Evolutionary conservation across 805 yeast species (phyloP), one percentile per base, ranked within the genome.

Genomic region (Hanseniaspora thailandica): DNA sequence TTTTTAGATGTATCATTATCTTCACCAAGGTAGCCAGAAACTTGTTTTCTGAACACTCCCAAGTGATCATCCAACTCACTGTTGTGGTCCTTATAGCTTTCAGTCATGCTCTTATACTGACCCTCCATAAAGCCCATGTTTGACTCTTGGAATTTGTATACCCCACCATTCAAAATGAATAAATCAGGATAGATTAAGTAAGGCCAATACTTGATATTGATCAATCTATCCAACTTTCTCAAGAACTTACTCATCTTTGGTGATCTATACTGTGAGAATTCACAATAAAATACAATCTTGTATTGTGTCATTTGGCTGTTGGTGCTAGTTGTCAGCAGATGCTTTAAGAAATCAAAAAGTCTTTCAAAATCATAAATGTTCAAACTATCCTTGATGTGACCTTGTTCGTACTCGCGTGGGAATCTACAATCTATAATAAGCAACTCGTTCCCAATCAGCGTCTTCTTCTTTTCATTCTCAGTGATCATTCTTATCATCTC

Each of bases 261-360:
- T n/a, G 97, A 96, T 55, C 98, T 74, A 63, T 83, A 86, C 5
- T 94, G 79, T 36, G 94, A 83, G 65, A 87, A 90, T 68, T 93
- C 98, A 69, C 98, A 93, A 67, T 93, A 97, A 71, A 93, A 90
- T 10, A 93, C 74, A 6, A 90, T 48, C 31, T 38, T 48, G 5
- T 22, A 15, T 13, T 41, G 28, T 5, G 19, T 8, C 9, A 47
- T 9, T 20, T 34, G 43, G 31, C 12, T 35, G 12, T 20, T 6
- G 19, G 25, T 51, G 33, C 47, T 46, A 31, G 47, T 45, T 12
- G 39, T 17, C 17, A 45, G 23, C 17, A 49, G 13, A 35, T 59
- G 57, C 10, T 56, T 57, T 17, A 59, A 60, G 23, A 75, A 69
- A 57, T 88, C 75, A 46, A 66, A 64, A 36, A 73, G 69, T 61